phyloP scores from a whole-genome alignment of 345 rosid species.

The Barbarea vulgaris region DNA sequence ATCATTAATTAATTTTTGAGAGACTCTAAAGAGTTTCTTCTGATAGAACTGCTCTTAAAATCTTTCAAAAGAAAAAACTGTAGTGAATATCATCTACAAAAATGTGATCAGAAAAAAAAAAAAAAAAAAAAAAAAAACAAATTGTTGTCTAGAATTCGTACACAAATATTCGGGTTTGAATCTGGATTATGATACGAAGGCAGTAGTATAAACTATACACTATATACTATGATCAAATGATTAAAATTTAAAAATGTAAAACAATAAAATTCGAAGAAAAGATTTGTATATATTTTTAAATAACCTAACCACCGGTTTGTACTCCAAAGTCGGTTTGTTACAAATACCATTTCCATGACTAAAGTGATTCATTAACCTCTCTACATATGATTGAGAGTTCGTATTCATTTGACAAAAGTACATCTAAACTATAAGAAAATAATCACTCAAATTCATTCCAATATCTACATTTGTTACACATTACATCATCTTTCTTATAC shows the following conservation, averaged over 20 bases:
- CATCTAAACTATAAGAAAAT: background rate
- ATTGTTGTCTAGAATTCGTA: background rate
- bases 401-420: background rate
- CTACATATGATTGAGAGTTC: background rate
- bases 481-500: background rate
- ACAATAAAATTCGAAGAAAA: background rate
- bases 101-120: background rate
- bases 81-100: background rate
- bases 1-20: too few species aligned
- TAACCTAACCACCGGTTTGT: background rate
- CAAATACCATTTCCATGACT: background rate
- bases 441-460: constrained; percentile 20
- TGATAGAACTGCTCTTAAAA: too few species aligned
- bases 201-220: background rate
- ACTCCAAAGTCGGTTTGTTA: background rate
- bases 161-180: background rate
- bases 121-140: too few species aligned
- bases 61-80: too few species aligned
- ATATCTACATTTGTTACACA: constrained; percentile 17
- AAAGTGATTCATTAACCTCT: background rate
- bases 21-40: too few species aligned
- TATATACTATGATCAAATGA: background rate
- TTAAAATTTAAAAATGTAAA: too few species aligned
- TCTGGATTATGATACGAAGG: background rate
- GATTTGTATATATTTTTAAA: background rate